Evolutionary conservation across 345 rosid species (phyloP), one percentile per base, ranked within the genome.

Genomic region (Eucalyptus caleyi): DNA sequence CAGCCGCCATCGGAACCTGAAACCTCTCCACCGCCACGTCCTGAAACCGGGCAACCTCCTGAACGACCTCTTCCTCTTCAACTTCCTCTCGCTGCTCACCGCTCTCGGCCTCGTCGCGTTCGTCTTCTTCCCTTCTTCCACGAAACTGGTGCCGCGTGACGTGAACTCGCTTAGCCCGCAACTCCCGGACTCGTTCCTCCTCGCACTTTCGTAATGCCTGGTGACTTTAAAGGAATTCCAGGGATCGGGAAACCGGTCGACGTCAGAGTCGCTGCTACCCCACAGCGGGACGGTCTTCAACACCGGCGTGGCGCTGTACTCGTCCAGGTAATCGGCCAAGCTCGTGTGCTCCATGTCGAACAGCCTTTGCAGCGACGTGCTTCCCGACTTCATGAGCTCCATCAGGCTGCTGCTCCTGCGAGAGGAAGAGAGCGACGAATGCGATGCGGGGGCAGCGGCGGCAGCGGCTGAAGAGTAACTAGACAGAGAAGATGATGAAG

Each of bases 321-420:
- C 92, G 67, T 91, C 86, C 87, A 95, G 93, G 91, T 93, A 91
- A 34, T 89, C 91, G 23, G 93, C 91, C 89, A 95, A 92, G 91
- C 93, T 90, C 2, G 94, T 93, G 50, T 93, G 95, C 86, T 94
- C 95, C 94, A 91, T 95, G 88, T 93, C 94, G 85, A 93, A 93
- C 27, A 95, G 88, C 90, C 97, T 94, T 91, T 77, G 65, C 42
- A 93, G 44, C 53, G 95, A 93, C 2, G 93, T 90, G 91, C 91
- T 93, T 87, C 95, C 94, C 16, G 88, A 87, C 90, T 87, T 93
- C 97, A 93, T 94, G 89, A 93, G 86, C 19, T 92, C 90, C 44
- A 94, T 51, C 81, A 95, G 89, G 50, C 88, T 92, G 82, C 88
- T 90, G 32, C 93, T 91, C 86, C 53, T 87, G 59, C 89, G 40